A percentile compares a stretch with the other conserved stretches of the same genome.
phyloP scores from a whole-genome alignment of 352 stramenopile species.

The Globisporangium ultimum region DNA sequence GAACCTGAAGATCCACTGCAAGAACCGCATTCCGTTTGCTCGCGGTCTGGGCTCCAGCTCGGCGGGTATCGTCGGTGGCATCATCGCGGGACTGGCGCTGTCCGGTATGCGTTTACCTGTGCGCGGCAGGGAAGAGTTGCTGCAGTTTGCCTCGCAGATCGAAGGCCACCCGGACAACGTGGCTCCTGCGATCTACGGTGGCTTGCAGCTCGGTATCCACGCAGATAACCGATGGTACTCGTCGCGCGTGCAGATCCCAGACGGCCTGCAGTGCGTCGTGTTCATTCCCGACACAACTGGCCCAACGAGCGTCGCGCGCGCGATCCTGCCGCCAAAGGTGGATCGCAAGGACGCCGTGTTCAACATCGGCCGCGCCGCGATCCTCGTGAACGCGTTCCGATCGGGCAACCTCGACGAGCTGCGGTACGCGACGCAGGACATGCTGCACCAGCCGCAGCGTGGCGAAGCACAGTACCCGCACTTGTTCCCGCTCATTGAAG shows the following conservation, averaged over 20 bases:
- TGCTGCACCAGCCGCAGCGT: slow-evolving; percentile 96
- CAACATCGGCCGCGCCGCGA: slow-evolving; percentile 95
- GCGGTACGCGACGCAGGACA: slow-evolving; percentile 93
- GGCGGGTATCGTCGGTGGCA: slow-evolving; percentile 97
- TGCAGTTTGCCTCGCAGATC: slow-evolving; percentile 97
- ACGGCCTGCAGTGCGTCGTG: slow-evolving; percentile 97
- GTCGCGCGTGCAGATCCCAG: slow-evolving; percentile 94
- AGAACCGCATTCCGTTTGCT: slow-evolving; percentile 97
- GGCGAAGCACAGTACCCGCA: slow-evolving; percentile 94
- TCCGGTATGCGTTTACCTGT: slow-evolving; percentile 92
- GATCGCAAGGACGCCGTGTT: slow-evolving; percentile 95
- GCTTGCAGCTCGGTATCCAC: slow-evolving; percentile 94
- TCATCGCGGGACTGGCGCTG: slow-evolving; percentile 98
- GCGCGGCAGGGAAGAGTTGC: slow-evolving; percentile 90
- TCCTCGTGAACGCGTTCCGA: slow-evolving; percentile 96
- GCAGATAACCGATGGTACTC: slow-evolving; percentile 97
- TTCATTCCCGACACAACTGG: slow-evolving; percentile 98
- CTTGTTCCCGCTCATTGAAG: slow-evolving; percentile 96
- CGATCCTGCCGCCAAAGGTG: slow-evolving; percentile 89
- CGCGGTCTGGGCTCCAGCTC: slow-evolving; percentile 96
- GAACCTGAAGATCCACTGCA: slow-evolving; percentile 95
- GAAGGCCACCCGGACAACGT: slow-evolving; percentile 99
- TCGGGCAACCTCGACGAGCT: slow-evolving; percentile 97
- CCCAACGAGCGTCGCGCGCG: slow-evolving; percentile 91
- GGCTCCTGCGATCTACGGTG: slow-evolving; percentile 98